Evolutionary conservation across 2,329 filamentous ascomycete genomes (phyloP).

Genomic region (Hirsutella rhossiliensis): DNA sequence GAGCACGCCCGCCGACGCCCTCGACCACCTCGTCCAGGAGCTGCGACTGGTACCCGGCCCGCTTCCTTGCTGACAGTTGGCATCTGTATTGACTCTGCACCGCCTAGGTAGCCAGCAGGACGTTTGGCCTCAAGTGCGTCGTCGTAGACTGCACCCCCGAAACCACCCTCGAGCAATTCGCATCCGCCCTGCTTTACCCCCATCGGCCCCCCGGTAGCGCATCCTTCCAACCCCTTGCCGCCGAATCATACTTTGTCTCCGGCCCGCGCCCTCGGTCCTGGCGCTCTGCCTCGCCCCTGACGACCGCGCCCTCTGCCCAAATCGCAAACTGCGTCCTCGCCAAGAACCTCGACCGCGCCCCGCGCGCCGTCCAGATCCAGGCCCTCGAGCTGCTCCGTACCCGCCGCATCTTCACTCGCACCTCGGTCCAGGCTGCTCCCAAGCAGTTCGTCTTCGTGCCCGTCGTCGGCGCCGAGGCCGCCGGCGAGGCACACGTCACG

Average conservation of each 20-base stretch:
- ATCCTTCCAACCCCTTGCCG: slow-evolving; percentile 7
- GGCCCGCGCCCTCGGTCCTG: slow-evolving; percentile 7
- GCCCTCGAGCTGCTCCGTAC: slow-evolving; percentile 66
- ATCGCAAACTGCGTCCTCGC: slow-evolving; percentile 79
- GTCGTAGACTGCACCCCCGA: slow-evolving; percentile 60
- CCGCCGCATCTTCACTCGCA: slow-evolving; percentile 64
- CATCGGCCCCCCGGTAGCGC: slow-evolving; percentile 5
- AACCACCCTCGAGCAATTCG: slow-evolving; percentile 75
- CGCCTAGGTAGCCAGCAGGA: slow-evolving; percentile 51
- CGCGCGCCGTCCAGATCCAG: slow-evolving; percentile 73
- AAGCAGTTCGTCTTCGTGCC: slow-evolving; percentile 72
- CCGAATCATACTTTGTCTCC: slow-evolving; percentile 18
- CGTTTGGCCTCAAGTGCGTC: slow-evolving; percentile 60
- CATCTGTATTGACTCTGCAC: background rate
- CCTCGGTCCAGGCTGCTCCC: slow-evolving; percentile 60
- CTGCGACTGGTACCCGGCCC: slow-evolving; percentile 46
- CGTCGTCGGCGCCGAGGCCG: slow-evolving; percentile 41
- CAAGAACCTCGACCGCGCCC: slow-evolving; percentile 63
- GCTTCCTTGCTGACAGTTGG: background rate
- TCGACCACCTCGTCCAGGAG: slow-evolving; percentile 62
- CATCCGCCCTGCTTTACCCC: slow-evolving; percentile 49
- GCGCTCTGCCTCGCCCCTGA: slow-evolving; percentile 16
- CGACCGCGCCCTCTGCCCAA: slow-evolving; percentile 16
- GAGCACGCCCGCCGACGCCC: slow-evolving; percentile 49
- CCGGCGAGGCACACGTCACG: slow-evolving; percentile 36